A percentile compares a stretch with the other conserved stretches of the same genome.
These are phyloP conservation scores for Chalara sp. DNA, from an alignment of 2,329 filamentous ascomycete species.

Conservation along the genomic window DNA sequence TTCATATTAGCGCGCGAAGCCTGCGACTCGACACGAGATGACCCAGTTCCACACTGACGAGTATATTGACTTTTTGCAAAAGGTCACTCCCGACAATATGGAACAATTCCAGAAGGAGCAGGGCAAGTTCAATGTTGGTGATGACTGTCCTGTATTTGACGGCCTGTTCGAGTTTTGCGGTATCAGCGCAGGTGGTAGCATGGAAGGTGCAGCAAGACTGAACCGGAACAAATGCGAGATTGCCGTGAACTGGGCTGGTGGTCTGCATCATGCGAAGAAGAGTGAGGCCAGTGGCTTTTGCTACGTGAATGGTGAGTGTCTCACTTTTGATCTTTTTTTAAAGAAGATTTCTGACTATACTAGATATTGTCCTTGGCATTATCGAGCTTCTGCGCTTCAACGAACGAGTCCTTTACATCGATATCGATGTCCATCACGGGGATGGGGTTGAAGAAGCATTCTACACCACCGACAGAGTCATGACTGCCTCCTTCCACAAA, in stretches of 20 bases:
- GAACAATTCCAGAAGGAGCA: conserved; percentile 88
- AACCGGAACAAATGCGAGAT: conserved; percentile 92
- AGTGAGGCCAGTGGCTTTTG: conserved; percentile 95
- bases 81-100: conserved; percentile 98
- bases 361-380: conserved; percentile 92
- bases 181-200: conserved; percentile 86
- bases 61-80: conserved; percentile 91
- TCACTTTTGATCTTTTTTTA: not conserved
- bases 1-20: conserved; percentile 63
- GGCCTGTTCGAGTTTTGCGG: conserved; percentile 96
- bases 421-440: conserved; percentile 91
- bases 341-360: conserved; percentile 10
- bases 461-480: conserved; percentile 85
- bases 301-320: conserved; percentile 81
- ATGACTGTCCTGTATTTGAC: conserved; percentile 96
- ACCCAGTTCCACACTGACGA: conserved; percentile 91
- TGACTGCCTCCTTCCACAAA: conserved; percentile 93
- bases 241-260: conserved; percentile 96
- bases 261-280: conserved; percentile 96
- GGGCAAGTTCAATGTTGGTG: conserved; percentile 87
- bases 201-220: conserved; percentile 87
- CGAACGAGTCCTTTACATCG: conserved; percentile 94
- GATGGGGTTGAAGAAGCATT: conserved; percentile 93
- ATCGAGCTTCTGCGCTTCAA: conserved; percentile 86
- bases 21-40: conserved; percentile 83